These are phyloP conservation scores for Tulasnella sp. DNA, from an alignment of 768 basidiomycete species.

Conservation along the genomic window DNA sequence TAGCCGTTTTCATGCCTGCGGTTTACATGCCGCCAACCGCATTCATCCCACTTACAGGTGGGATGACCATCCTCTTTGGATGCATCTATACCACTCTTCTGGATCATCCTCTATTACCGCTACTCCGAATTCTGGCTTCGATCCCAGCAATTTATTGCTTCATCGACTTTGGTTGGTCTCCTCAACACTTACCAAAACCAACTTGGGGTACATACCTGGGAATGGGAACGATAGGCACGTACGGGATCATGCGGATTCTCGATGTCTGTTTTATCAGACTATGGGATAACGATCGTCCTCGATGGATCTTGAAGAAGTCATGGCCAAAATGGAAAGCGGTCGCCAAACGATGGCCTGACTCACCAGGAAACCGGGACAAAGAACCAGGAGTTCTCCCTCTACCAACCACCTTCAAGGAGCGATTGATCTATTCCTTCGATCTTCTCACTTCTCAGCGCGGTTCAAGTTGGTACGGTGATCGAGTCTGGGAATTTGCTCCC, in stretches of 20 bases:
- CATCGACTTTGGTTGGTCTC: slow-evolving; percentile 6
- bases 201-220: slow-evolving; percentile 8
- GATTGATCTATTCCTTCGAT: slow-evolving; percentile 8
- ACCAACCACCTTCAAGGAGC: slow-evolving; percentile 5
- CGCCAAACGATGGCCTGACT: not conserved
- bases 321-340: not conserved
- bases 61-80: not conserved
- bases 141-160: slow-evolving; percentile 7
- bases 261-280: slow-evolving; percentile 6
- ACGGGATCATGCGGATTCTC: not conserved
- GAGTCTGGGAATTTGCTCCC: slow-evolving; percentile 15
- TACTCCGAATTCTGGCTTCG: slow-evolving; percentile 8
- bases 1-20: not conserved
- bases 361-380: not conserved
- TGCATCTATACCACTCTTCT: slow-evolving; percentile 12
- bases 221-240: not conserved
- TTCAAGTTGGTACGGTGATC: slow-evolving; percentile 8
- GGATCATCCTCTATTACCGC: not conserved
- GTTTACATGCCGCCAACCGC: slow-evolving; percentile 4
- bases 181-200: not conserved
- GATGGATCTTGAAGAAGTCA: slow-evolving; percentile 4
- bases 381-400: not conserved
- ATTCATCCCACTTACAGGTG: not conserved
- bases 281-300: slow-evolving; percentile 1
- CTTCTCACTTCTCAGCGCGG: slow-evolving; percentile 9